Evolutionary conservation across 441 rosid genomes (phyloP), one percentile per base, ranked within the genome.

Genomic region (Jatropha podagrica): DNA sequence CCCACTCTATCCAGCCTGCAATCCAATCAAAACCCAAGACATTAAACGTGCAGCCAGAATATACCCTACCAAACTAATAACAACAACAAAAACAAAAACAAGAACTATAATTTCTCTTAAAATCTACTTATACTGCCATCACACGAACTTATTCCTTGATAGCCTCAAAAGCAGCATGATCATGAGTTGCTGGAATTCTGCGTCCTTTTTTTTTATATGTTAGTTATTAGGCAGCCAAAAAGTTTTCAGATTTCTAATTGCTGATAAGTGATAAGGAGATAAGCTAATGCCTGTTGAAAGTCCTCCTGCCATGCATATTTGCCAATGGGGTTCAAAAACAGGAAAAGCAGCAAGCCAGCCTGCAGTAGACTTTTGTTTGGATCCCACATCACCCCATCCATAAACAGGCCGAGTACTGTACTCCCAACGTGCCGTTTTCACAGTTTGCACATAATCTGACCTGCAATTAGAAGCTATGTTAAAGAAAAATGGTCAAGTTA

Each of bases 1-100:
- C 99, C 98, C 99, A 93, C 77, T 95, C 99, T 78, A 95, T 95
- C 99, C 99, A 95, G 73, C 99, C 98, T 95, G 89, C 51, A 72
- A 73, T 75, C 44, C 73, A 76, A 66, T 54, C 66, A 69, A 75
- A 81, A 68, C 66, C 52, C 27, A 46, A 77, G 44, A 66, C 26
- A 68, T 62, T 60, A 79, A 38, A 40, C 69, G 20, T 42, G 14
- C 7, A 17, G 49, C 40, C 12, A 63, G 55, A 37, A 51, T 9
- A 44, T 20, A 48, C 9, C 23, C 10, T 20, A 58, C n/a, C 42
- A 72, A 69, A 71, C 23, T 23, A 2, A 18, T 65, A 71, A 69
- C 41, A 44, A 11, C 9, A 6, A 44, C 48, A 44, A 44, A 4
- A 75, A 69, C 55, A 54, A 51, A 42, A 72, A 44, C 23, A n/a